Evolutionary conservation across 768 basidiomycete genomes (phyloP), one percentile per base, ranked within the genome.

Genomic region (Mycena pura): DNA sequence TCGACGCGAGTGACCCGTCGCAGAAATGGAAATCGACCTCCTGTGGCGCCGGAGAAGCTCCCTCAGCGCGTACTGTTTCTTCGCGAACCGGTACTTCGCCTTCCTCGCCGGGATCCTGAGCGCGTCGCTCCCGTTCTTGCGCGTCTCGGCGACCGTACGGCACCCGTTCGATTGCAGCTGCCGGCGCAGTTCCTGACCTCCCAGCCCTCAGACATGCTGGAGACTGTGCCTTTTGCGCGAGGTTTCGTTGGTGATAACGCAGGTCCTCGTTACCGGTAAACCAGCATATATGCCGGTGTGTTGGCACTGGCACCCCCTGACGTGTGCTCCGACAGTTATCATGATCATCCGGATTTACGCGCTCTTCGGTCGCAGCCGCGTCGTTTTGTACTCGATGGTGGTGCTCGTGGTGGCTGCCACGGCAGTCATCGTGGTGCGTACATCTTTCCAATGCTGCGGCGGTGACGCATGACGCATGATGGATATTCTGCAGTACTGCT

Each of bases 61-160:
- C 2, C 2, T 54, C 8, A 62, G 70, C n/a, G 63, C 71, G 2
- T 56, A 69, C 15, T 51, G 72, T 17, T 77, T 77, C 57, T 70
- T 70, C 34, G 25, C 72, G 14, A 78, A 77, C 61, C 72, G 77
- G 3, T 78, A 78, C 31, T 28, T 74, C 8, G 70, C 71, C 0
- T 51, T 72, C 52, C 11, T 59, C 27, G 49, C 40, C 29, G 32
- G 34, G 6, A 53, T 64, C 13, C 28, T 52, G 3, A 32, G 43
- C 6, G 28, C 51, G 13, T n/a, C 27, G 15, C 31, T 55, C 10
- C 57, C 57, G 4, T 59, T 64, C 21, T 6, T 64, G 13, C 43
- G 51, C 4, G 24, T 64, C 11, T 59, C 62, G 1, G 0, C 5
- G 15, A 9, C 31, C 17, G 62, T 58, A 5, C 36, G n/a, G n/a